Evolutionary conservation across 1,139 yeast species (phyloP).

Genomic region (Suhomyces guaymorum): DNA sequence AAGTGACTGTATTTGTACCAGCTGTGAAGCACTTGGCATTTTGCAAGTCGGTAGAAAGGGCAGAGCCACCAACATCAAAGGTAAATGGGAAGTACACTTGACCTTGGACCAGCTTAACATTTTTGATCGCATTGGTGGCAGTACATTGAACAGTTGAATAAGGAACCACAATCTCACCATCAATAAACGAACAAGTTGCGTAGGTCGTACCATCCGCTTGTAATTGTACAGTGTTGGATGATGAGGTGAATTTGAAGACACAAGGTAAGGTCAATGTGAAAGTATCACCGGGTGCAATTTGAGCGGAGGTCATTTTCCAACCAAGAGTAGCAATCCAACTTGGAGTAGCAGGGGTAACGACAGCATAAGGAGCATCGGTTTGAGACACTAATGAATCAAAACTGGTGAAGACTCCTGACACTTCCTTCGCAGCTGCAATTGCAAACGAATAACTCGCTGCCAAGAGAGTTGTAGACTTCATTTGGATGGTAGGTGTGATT

Average conservation of each 20-base stretch:
- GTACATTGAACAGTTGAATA: background rate
- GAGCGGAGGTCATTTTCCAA: constrained; percentile 12
- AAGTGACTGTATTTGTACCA: constrained; percentile 27
- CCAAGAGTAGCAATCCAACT: constrained; percentile 12
- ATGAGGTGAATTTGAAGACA: constrained; percentile 11
- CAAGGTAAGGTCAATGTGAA: constrained; percentile 1
- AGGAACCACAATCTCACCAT: constrained; percentile 9
- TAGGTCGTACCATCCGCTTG: constrained; percentile 5
- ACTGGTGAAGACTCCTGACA: constrained; percentile 21
- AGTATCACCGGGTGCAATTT: constrained; percentile 11
- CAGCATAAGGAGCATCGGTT: background rate
- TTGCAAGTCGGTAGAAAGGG: constrained; percentile 17
- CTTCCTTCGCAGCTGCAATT: constrained; percentile 9
- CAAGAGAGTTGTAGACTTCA: too few relatives aligned
- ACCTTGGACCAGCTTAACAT: constrained; percentile 19
- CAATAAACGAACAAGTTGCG: constrained; percentile 12
- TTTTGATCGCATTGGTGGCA: constrained; percentile 4
- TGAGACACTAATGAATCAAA: constrained; percentile 15
- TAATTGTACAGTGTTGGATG: constrained; percentile 5
- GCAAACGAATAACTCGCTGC: too few relatives aligned
- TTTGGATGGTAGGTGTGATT: too few relatives aligned
- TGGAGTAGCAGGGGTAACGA: constrained; percentile 5
- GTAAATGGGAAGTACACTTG: constrained; percentile 26
- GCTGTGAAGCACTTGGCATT: constrained; percentile 20
- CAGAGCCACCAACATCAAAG: constrained; percentile 27